Evolutionary conservation across 352 stramenopile species (phyloP).

Genomic region (Phytophthora meadii): DNA sequence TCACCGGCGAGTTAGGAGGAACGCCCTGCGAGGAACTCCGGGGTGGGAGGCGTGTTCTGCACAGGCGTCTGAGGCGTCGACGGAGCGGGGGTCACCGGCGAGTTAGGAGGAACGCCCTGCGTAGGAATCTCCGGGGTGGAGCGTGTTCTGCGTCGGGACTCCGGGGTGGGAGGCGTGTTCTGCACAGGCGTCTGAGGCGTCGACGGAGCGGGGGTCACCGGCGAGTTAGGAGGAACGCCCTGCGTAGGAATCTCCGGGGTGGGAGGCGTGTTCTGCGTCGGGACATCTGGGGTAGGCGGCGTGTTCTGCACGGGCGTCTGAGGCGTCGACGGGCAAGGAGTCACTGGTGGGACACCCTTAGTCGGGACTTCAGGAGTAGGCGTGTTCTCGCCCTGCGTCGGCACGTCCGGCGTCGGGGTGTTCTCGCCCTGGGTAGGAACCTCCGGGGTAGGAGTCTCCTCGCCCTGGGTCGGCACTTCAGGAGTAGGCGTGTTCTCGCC

Average conservation of each 20-base stretch:
- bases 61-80: neutral
- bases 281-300: no score
- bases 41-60: slow-evolving; percentile 5
- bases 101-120: no score
- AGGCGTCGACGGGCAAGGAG: neutral
- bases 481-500: no score
- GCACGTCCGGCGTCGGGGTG: neutral
- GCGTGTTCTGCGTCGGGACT: neutral
- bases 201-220: no score
- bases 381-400: neutral
- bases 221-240: neutral
- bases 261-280: neutral
- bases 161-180: neutral
- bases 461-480: no score
- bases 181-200: neutral
- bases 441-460: neutral
- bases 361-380: no score
- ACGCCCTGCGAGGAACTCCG: neutral
- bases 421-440: neutral
- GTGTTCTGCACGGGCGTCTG: neutral
- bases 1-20: no score
- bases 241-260: neutral
- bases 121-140: neutral
- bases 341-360: no score
- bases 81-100: no score